Conservation (phyloP, 306 rosid species). For the Rubus idaeus region DNA sequence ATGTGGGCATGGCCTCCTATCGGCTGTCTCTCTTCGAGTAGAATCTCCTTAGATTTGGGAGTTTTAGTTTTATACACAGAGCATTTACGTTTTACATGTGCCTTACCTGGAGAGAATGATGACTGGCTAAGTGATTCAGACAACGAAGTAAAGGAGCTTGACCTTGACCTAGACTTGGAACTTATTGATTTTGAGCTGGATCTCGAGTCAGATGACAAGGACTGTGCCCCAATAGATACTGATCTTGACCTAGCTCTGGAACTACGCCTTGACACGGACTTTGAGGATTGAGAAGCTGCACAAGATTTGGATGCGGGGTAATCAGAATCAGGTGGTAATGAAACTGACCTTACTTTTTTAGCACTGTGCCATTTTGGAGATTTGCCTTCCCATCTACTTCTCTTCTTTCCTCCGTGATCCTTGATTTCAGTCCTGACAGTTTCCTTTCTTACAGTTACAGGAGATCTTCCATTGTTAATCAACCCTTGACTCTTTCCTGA, state of each 20-base stretch:
- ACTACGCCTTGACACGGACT: constrained; percentile 34
- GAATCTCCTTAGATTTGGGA: constrained; percentile 26
- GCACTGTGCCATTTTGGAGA: constrained; percentile 29
- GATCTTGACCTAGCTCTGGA: constrained; percentile 38
- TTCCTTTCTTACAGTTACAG: constrained; percentile 21
- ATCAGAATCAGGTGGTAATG: constrained; percentile 39
- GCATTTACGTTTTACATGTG: constrained; percentile 29
- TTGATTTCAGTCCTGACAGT: constrained; percentile 16
- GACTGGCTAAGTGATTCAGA: constrained; percentile 43
- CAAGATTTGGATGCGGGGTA: constrained; percentile 27
- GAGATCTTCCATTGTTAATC: constrained; percentile 22
- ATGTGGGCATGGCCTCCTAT: constrained; percentile 15
- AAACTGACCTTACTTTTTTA: constrained; percentile 38
- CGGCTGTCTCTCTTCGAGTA: constrained; percentile 26
- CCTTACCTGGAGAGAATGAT: constrained; percentile 13
- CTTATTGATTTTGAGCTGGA: constrained; percentile 45
- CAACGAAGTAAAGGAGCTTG: constrained; percentile 40
- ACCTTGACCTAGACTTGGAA: constrained; percentile 38
- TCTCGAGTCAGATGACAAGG: constrained; percentile 40
- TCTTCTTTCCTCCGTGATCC: constrained; percentile 43
- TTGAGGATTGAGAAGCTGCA: constrained; percentile 42
- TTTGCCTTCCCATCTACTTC: constrained; percentile 35
- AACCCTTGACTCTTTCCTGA: constrained; percentile 20
- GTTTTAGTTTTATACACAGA: constrained; percentile 34
- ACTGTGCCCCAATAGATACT: constrained; percentile 25